Percentiles rank a stretch among this genome's conserved stretches.
phyloP scores from a whole-genome alignment of 1,284 basidiomycete genomes.

The Flammula alnicola region DNA sequence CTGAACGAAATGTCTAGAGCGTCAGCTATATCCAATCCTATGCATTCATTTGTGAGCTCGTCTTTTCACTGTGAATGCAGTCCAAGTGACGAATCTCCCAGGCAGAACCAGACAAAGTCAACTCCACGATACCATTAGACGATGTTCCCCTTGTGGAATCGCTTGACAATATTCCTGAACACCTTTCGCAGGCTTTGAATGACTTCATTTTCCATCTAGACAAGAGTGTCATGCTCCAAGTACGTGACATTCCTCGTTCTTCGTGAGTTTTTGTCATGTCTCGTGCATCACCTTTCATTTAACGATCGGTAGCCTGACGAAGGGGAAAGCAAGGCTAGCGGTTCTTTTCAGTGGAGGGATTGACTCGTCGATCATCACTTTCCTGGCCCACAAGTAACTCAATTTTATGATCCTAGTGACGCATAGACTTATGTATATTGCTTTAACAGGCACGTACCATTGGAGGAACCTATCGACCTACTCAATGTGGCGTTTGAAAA shows the following conservation, averaged over 20 bases:
- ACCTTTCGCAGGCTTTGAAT: slow-evolving; percentile 51
- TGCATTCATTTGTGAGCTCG: slow-evolving; percentile 25
- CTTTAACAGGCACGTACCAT: slow-evolving; percentile 63
- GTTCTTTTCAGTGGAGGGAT: slow-evolving; percentile 97
- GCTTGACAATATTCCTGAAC: slow-evolving; percentile 50
- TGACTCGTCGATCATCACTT: slow-evolving; percentile 87
- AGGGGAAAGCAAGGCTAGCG: slow-evolving; percentile 67
- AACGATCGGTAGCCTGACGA: slow-evolving; percentile 11
- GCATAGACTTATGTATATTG: slow-evolving; percentile 1
- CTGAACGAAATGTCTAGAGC: slow-evolving; percentile 28
- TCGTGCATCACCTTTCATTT: background rate
- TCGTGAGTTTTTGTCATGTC: slow-evolving; percentile 33
- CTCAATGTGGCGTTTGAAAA: slow-evolving; percentile 98
- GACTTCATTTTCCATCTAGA: slow-evolving; percentile 58
- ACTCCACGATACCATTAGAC: slow-evolving; percentile 50
- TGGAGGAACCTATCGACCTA: slow-evolving; percentile 86
- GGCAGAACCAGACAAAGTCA: slow-evolving; percentile 52
- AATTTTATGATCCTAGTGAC: background rate
- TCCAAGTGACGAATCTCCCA: slow-evolving; percentile 27
- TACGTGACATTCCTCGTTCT: slow-evolving; percentile 57
- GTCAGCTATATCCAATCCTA: slow-evolving; percentile 1
- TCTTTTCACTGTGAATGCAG: background rate
- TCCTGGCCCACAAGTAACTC: slow-evolving; percentile 72
- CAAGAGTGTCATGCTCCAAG: slow-evolving; percentile 62
- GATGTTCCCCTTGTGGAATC: slow-evolving; percentile 40